Conservation (phyloP, 192 early-diverging fungal species). For the Coemansia sp. region DNA sequence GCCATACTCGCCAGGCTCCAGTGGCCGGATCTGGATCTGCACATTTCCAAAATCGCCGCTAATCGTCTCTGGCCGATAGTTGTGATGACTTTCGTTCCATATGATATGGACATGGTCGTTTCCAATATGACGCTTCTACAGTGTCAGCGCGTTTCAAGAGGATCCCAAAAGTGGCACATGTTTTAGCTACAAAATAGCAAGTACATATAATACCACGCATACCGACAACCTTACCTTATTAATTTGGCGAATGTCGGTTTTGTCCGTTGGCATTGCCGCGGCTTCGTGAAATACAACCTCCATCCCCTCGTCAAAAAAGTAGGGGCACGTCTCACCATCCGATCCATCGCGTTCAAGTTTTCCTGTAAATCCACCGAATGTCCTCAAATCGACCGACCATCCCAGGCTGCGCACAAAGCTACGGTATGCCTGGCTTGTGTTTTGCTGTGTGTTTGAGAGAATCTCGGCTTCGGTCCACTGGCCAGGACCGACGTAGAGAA, state of each 20-base stretch:
- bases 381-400: slow-evolving; percentile 86
- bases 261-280: slow-evolving; percentile 81
- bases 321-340: slow-evolving; percentile 73
- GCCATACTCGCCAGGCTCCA: slow-evolving; percentile 61
- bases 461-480: slow-evolving; percentile 90
- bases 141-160: background rate
- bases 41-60: slow-evolving; percentile 98
- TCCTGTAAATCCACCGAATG: slow-evolving; percentile 83
- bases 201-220: background rate
- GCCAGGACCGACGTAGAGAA: slow-evolving; percentile 88
- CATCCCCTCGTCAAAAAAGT: slow-evolving; percentile 78
- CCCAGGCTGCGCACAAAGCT: slow-evolving; percentile 88
- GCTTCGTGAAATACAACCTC: slow-evolving; percentile 95
- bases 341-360: slow-evolving; percentile 79
- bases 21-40: slow-evolving; percentile 85
- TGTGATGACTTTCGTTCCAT: slow-evolving; percentile 92
- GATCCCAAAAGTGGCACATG: background rate
- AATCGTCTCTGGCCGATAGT: slow-evolving; percentile 86
- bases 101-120: slow-evolving; percentile 99
- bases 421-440: slow-evolving; percentile 69
- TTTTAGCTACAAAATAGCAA: background rate
- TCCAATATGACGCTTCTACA: slow-evolving; percentile 95
- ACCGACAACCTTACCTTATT: slow-evolving; percentile 77
- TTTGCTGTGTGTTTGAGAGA: slow-evolving; percentile 67
- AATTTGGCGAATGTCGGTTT: slow-evolving; percentile 76